phyloP scores from a whole-genome alignment of 257 asterid species.

The Fraxinus pennsylvanica region DNA sequence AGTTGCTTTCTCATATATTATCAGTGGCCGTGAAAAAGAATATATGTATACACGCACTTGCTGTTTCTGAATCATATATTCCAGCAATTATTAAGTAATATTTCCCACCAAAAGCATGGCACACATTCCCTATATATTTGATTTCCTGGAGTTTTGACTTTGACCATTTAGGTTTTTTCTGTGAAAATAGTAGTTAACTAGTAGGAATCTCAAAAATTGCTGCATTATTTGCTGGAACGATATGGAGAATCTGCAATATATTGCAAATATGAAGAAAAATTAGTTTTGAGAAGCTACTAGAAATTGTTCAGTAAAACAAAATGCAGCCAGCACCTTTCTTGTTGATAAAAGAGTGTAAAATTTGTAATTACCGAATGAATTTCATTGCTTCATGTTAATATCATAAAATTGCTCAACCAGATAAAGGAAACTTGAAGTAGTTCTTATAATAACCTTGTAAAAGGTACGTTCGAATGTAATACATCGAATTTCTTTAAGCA shows the following conservation, averaged over 20 bases:
- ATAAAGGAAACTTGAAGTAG: background rate
- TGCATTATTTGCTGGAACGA: background rate
- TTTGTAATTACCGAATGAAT: background rate
- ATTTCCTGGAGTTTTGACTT: background rate
- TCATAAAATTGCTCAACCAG: background rate
- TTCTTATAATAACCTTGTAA: background rate
- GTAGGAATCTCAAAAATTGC: background rate
- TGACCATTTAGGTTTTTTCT: background rate
- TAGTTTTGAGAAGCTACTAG: background rate
- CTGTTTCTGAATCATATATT: background rate
- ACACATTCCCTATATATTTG: background rate
- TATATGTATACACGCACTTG: background rate
- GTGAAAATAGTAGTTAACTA: background rate
- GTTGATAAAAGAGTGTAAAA: background rate
- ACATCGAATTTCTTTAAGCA: background rate
- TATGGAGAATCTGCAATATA: background rate
- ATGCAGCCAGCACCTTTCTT: background rate
- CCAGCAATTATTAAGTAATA: background rate
- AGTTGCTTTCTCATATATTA: conserved; percentile 15
- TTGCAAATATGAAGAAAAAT: background rate
- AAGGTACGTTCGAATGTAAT: background rate
- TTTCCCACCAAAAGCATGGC: background rate
- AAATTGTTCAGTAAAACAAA: background rate
- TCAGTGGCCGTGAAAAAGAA: background rate
- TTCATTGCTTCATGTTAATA: background rate